Evolutionary conservation across 2,329 filamentous ascomycete genomes (phyloP), one percentile per base, ranked within the genome.

Genomic region (Talaromyces sp.): DNA sequence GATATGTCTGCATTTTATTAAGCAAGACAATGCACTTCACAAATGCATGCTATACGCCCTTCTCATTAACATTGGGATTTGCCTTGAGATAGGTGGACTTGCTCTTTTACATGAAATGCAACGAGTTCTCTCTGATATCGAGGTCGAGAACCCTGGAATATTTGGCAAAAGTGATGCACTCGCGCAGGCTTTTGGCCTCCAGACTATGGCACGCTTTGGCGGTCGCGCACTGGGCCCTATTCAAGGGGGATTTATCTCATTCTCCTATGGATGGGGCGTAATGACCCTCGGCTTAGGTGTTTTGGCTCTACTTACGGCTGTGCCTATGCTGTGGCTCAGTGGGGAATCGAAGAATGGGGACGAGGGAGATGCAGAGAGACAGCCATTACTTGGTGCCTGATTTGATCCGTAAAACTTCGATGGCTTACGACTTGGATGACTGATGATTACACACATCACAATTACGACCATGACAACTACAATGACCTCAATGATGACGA

Each of bases 61-160:
- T 3, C 74, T 91, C 1, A 77, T 78, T 0, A 58, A 88, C 0
- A 72, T 85, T 3, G 88, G 88, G 1, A 58, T 82, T 3, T 77
- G 78, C 0, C 68, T 88, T 2, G 78, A 80, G 0, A 72, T 88
- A 3, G 77, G 80, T 0, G 80, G 86, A 60, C 83, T 85, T 0
- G 83, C 86, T 0, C 70, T 89, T 11, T 86, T 90, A 82, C 86
- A 87, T 0, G 88, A 90, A 71, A 85, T 91, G 29, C 79, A 81
- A 2, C 79, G 80, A 45, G 63, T 63, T 1, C 49, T 67, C 0
- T 77, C 80, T 45, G 75, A 74, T 1, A 84, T 83, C 86, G 51
- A 88, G 76, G 3, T 84, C 84, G 61, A 80, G 84, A 55, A 85
- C 80, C 58, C 81, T 82, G 17, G 89, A 87, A 71, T 95, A 88